Evolutionary conservation across 768 basidiomycete genomes (phyloP).

Genomic region (Favolaschia claudopus): DNA sequence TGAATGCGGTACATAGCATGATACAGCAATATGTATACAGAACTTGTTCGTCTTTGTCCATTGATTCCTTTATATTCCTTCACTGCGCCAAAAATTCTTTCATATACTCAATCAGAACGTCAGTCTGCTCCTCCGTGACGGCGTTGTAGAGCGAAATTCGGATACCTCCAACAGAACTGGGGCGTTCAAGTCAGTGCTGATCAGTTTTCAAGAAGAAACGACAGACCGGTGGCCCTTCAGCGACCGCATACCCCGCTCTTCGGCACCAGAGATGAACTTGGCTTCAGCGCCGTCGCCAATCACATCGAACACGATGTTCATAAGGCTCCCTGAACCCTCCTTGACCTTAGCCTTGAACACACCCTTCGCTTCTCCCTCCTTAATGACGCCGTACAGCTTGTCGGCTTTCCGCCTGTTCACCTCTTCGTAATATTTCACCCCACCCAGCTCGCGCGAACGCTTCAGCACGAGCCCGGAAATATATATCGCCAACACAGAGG

Average conservation of each 20-base stretch:
- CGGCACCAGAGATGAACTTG: constrained; percentile 82
- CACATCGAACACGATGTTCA: constrained; percentile 93
- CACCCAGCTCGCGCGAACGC: constrained; percentile 70
- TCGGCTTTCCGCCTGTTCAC: constrained; percentile 77
- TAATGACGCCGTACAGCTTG: constrained; percentile 77
- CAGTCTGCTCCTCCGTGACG: constrained; percentile 76
- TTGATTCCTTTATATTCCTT: background rate
- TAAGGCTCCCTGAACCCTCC: constrained; percentile 84
- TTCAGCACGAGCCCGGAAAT: constrained; percentile 86
- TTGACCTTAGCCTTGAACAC: constrained; percentile 77
- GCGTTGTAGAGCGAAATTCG: constrained; percentile 92
- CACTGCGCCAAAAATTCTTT: constrained; percentile 52
- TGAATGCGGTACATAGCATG: background rate
- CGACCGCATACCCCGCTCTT: constrained; percentile 80
- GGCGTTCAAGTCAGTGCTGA: background rate
- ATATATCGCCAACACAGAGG: constrained; percentile 91
- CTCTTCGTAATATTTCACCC: constrained; percentile 68
- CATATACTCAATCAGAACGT: constrained; percentile 67
- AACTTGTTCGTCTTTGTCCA: background rate
- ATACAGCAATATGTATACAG: too few relatives aligned
- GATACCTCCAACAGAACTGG: constrained; percentile 44
- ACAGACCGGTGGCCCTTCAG: constrained; percentile 92
- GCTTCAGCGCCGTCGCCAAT: constrained; percentile 75
- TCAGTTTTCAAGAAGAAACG: background rate
- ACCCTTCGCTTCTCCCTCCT: constrained; percentile 74